Base-by-base conservation (phyloP, 2,329 filamentous ascomycete genomes). In the Colletotrichum somersetense region DNA sequence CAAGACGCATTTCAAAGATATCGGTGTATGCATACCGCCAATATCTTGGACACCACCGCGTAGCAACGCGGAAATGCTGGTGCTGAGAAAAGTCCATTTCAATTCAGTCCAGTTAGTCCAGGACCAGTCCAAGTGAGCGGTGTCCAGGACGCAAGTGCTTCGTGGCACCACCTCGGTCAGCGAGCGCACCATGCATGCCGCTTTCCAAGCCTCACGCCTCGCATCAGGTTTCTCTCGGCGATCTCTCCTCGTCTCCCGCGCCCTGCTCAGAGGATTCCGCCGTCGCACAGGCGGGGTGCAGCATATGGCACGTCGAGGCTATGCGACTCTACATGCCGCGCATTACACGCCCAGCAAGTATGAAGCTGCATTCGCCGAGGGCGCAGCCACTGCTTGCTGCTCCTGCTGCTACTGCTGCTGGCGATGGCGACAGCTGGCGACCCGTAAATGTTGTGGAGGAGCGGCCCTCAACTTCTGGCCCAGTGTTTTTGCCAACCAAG, bases 341-440 rank as follows among this genome's bases (percentile, higher is more conserved):
- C 67, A 66, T 55, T 48, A 38, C 38, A 26, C 30, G 55, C 56
- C 59, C 52, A 55, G 35, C 67, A 66, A 20, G 40, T 62, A 33
- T 38, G 59, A 48, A 50, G 44, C 38, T 59, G 38, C 20, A 59
- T 26, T 30, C n/a, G 38, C 16, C 16, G 56, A 8, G 18, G 40
- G 26, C 44, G 58, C 42, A 14, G 33, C n/a, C 18, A n/a, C 20
- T 62, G 59, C 18, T 16, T 62, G 40, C n/a, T 62, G 42, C 18
- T 44, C 8, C 38, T 42, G 40, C 40, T 42, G 14, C 40, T 48
- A 18, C 42, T 10, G 44, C 18, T 11, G 30, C 30, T 40, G 62
- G 50, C 56, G 50, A 65, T 59, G 65, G 65, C 53, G 20, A 72
- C 69, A 72, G 58, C 65, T 64, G 69, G 69, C 66, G 59, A 59